phyloP scores from a whole-genome alignment of 106 monocot genomes.

The Dactylorhiza incarnata region DNA sequence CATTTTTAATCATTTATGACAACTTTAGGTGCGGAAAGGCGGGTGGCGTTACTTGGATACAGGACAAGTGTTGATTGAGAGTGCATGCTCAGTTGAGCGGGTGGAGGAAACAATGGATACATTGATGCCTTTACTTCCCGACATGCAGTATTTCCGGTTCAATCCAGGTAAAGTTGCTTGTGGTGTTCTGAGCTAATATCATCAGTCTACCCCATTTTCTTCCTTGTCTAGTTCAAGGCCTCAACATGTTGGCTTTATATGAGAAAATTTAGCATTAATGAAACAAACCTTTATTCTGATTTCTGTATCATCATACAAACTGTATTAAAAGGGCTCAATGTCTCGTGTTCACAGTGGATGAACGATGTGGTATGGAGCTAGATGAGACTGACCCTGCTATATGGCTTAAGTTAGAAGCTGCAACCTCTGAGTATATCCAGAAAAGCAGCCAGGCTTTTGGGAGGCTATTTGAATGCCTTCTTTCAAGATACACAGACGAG shows the following conservation, averaged over 20 bases:
- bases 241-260: neutral
- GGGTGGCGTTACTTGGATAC: conserved; percentile 99
- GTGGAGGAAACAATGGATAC: conserved; percentile 90
- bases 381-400: conserved; percentile 96
- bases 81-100: conserved; percentile 90
- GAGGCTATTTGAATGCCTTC: conserved; percentile 51
- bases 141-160: conserved; percentile 91
- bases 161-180: conserved; percentile 56
- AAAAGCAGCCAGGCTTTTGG: conserved; percentile 49
- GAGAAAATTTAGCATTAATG: neutral
- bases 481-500: conserved; percentile 45
- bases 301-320: neutral
- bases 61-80: conserved; percentile 96
- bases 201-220: neutral
- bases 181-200: neutral
- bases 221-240: neutral
- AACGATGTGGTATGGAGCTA: conserved; percentile 90
- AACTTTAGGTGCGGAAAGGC: conserved; percentile 74
- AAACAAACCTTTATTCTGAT: neutral
- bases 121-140: conserved; percentile 79
- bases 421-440: conserved; percentile 84
- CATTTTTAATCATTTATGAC: neutral
- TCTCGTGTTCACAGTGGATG: conserved; percentile 60
- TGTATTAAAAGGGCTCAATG: neutral
- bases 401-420: conserved; percentile 96